Conservation (phyloP, 2,329 filamentous ascomycete genomes). For the Aspergillus hiratsukae region DNA sequence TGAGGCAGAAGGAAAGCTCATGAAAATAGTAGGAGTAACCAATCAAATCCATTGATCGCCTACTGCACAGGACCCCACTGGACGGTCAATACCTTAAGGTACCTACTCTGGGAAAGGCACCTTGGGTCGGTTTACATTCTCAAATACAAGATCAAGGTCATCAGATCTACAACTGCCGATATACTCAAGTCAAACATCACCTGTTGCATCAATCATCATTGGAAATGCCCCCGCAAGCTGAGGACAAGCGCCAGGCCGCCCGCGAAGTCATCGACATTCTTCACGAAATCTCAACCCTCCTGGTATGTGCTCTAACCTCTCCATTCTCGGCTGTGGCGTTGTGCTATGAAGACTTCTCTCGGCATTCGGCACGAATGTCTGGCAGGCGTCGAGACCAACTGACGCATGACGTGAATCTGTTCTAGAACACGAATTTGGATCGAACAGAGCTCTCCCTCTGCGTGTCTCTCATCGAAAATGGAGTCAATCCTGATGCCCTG, state of each 20-base stretch:
- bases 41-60: constrained; percentile 1
- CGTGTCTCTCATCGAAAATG: constrained; percentile 95
- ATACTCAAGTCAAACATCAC: background rate
- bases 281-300: constrained; percentile 46
- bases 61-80: too few species aligned
- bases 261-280: constrained; percentile 50
- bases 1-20: background rate
- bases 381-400: background rate
- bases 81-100: background rate
- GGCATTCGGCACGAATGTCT: background rate
- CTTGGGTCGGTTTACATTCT: background rate
- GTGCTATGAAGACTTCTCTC: background rate
- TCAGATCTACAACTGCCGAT: background rate
- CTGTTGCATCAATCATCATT: constrained; percentile 1
- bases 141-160: background rate
- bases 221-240: constrained; percentile 40
- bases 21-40: background rate
- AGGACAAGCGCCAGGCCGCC: constrained; percentile 47
- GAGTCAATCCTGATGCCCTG: constrained; percentile 90
- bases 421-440: constrained; percentile 87
- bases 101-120: background rate
- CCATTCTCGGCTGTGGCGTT: constrained; percentile 5
- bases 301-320: constrained; percentile 30
- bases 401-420: background rate
- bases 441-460: constrained; percentile 88